Base-by-base conservation (phyloP, 805 yeast species). In the Millerago galiae region DNA sequence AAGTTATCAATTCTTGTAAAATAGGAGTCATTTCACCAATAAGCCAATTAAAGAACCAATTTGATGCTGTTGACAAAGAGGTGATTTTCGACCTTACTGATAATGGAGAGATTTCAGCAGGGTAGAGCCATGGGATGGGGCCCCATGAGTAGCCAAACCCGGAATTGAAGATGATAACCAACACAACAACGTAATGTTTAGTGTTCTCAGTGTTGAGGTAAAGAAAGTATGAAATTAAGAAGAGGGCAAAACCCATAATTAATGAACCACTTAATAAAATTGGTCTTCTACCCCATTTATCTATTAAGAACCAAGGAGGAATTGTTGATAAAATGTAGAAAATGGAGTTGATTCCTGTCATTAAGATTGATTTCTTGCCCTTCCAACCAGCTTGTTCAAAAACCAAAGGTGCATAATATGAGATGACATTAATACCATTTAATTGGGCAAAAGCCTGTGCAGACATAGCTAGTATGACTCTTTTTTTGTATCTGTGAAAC, bases 311-410 rank as follows among this genome's bases (percentile, higher is more conserved):
- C 96, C 97, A 89, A 0, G 96, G 95, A 2, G 95, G 91, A 24
- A 89, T 67, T 0, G 96, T 87, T 36, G 87, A 75, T 3, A 65
- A 48, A 45, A 77, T 70, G 56, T 83, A 82, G 28, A 81, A 66
- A 11, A 82, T 47, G 6, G 79, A 72, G 53, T 83, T 82, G 44
- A 85, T 71, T 17, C 97, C 97, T 0, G 97, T 87, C 95, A 89
- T 85, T 49, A 88, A 72, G 48, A 89, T 78, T 3, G 96, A 96
- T 50, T 79, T 77, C 46, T 95, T 70, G 21, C 96, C 96, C 8
- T 73, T 63, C 96, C 96, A 90, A 24, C 97, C 97, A 3, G 96
- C 96, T 53, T 85, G 85, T 60, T 90, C 96, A 62, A 89, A 90
- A 37, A 89, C 95, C 62, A 90, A 67, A 2, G 96, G 96, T 2